A percentile compares a stretch with the other conserved stretches of the same genome.
Evolutionary conservation across 2,329 filamentous ascomycete genomes (phyloP).

Genomic region (Cladophialophora exuberans): DNA sequence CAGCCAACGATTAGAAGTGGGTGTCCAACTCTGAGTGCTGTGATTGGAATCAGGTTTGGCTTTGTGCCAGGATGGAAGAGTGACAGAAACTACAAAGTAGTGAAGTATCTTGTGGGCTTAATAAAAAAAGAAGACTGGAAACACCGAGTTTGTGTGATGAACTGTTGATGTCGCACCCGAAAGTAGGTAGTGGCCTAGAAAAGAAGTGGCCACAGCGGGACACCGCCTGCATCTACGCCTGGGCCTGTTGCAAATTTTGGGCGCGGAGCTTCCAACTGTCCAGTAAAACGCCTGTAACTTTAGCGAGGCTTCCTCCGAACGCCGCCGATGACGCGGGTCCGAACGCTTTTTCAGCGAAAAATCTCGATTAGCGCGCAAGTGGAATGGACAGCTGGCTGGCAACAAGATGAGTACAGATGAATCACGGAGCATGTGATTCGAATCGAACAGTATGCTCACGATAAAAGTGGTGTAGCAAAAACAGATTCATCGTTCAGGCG

Average conservation of each 20-base stretch:
- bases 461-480: no score
- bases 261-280: conserved; percentile 3
- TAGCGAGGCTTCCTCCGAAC: no score
- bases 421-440: no score
- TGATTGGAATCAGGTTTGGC: background rate
- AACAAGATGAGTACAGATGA: no score
- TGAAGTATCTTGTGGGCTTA: background rate
- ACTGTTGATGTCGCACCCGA: conserved; percentile 15
- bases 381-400: background rate
- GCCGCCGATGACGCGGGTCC: conserved; percentile 11
- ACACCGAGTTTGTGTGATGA: conserved; percentile 9
- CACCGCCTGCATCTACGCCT: conserved; percentile 4
- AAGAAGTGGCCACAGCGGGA: conserved; percentile 7
- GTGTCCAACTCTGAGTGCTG: background rate
- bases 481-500: no score
- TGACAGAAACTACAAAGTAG: background rate
- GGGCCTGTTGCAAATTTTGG: conserved; percentile 15
- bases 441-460: no score
- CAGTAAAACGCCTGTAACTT: conserved; percentile 5
- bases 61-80: background rate
- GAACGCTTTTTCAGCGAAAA: background rate
- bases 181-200: no score
- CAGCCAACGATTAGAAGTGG: conserved; percentile 17
- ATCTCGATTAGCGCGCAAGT: background rate
- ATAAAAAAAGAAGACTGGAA: background rate